Conservation (phyloP, 768 basidiomycete species). For the Tremella fuciformis region DNA sequence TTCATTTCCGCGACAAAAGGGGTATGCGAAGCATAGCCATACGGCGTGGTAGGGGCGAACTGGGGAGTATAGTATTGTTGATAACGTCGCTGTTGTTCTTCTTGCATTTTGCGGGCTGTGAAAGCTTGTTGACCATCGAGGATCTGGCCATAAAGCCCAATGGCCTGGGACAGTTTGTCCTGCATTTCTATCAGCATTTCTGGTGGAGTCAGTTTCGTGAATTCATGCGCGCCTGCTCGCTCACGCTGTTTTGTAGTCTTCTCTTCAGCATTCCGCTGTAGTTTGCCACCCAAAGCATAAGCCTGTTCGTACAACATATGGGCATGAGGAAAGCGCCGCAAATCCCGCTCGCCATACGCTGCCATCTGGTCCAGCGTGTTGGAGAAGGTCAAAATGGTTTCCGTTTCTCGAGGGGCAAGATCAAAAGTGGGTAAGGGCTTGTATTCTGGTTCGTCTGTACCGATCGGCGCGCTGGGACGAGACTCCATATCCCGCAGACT, state of each 20-base stretch:
- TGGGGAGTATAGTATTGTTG: slow-evolving; percentile 19
- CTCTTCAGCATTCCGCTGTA: slow-evolving; percentile 80
- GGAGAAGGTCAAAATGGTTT: slow-evolving; percentile 83
- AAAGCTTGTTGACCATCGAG: slow-evolving; percentile 70
- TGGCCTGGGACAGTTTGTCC: slow-evolving; percentile 84
- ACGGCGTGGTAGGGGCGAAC: slow-evolving; percentile 23
- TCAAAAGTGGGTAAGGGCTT: slow-evolving; percentile 72
- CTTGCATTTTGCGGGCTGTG: slow-evolving; percentile 39
- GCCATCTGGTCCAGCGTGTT: slow-evolving; percentile 84
- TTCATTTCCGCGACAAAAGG: slow-evolving; percentile 5
- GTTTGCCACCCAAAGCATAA: slow-evolving; percentile 70
- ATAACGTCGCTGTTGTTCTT: slow-evolving; percentile 40
- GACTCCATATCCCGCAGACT: slow-evolving; percentile 71
- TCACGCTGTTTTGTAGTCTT: slow-evolving; percentile 78
- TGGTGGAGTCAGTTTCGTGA: slow-evolving; percentile 41
- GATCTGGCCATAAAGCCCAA: slow-evolving; percentile 84
- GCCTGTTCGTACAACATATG: slow-evolving; percentile 82
- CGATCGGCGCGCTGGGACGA: slow-evolving; percentile 72
- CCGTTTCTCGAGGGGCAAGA: slow-evolving; percentile 73
- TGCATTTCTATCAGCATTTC: slow-evolving; percentile 92
- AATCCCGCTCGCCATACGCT: slow-evolving; percentile 70
- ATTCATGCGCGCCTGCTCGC: slow-evolving; percentile 37
- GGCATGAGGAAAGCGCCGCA: slow-evolving; percentile 77
- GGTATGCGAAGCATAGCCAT: slow-evolving; percentile 29
- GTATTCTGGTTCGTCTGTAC: slow-evolving; percentile 56